Conservation (phyloP, 176 grass and related monocot species). For the Guadua angustifolia region DNA sequence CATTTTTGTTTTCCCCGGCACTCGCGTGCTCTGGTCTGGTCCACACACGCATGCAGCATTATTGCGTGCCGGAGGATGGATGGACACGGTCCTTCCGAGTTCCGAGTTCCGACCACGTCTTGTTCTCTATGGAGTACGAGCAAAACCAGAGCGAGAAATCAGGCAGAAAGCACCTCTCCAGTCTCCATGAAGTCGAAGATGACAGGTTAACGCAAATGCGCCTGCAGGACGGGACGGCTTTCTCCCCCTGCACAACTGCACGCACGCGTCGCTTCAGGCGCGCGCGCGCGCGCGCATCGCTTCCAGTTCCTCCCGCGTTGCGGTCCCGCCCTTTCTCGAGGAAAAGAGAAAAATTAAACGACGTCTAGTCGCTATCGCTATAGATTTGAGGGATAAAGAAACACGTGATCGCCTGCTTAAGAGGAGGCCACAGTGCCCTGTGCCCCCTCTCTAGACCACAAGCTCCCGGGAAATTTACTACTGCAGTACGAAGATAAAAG, state of each 20-base stretch:
- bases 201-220: background rate
- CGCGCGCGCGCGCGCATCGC: background rate
- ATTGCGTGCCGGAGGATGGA: background rate
- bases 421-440: background rate
- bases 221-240: background rate
- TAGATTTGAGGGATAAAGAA: background rate
- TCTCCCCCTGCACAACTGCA: background rate
- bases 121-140: conserved; percentile 43
- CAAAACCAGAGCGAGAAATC: conserved; percentile 19
- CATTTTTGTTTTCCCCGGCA: background rate
- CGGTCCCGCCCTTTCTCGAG: background rate
- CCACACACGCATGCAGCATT: conserved; percentile 21
- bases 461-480: background rate
- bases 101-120: conserved; percentile 32
- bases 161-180: conserved; percentile 2
- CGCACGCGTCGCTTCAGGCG: no score
- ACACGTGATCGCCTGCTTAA: background rate
- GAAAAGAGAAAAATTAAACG: no score
- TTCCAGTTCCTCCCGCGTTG: background rate
- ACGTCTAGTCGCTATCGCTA: background rate
- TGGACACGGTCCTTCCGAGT: background rate
- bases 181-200: conserved; percentile 4
- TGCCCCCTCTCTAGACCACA: background rate
- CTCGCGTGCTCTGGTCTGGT: background rate
- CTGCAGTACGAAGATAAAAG: background rate